Evolutionary conservation across 176 grass and related monocot genomes (phyloP).

Genomic region (Secale cereale): DNA sequence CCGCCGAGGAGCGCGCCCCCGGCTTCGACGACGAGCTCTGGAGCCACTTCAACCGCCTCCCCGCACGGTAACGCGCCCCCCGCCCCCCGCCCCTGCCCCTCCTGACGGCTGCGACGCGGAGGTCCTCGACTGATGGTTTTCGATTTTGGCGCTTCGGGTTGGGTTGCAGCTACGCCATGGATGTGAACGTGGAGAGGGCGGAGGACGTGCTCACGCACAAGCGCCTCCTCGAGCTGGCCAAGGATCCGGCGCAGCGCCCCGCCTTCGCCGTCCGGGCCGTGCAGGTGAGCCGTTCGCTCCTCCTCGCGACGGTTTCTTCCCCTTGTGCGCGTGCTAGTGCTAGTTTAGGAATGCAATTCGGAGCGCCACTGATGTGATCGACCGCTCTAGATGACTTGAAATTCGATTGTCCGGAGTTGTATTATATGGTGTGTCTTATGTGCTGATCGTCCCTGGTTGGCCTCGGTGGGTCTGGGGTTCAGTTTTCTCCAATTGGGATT

Average conservation of each 20-base stretch:
- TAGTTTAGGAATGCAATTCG: neutral
- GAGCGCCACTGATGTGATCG: neutral
- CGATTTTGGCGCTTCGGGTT: neutral
- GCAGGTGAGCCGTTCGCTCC: conserved; percentile 35
- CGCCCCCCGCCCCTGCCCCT: too few relatives aligned
- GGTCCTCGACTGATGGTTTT: neutral
- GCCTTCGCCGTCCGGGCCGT: conserved; percentile 57
- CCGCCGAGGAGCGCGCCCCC: conserved; percentile 25
- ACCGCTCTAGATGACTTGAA: neutral
- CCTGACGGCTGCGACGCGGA: too few relatives aligned
- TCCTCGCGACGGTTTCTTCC: neutral
- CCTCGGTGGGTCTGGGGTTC: neutral
- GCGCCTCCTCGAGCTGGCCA: conserved; percentile 54
- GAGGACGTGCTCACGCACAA: conserved; percentile 71
- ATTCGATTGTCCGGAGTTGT: neutral
- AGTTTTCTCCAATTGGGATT: neutral
- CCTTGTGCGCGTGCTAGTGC: neutral
- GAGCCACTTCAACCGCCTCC: conserved; percentile 79
- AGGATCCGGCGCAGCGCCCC: conserved; percentile 39
- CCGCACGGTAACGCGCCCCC: conserved; percentile 30
- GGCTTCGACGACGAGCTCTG: conserved; percentile 68
- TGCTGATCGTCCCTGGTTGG: conserved; percentile 9
- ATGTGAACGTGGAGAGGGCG: conserved; percentile 71
- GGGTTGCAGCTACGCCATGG: conserved; percentile 49
- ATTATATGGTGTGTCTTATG: conserved; percentile 10